Evolutionary conservation across 2,329 filamentous ascomycete genomes (phyloP).

Genomic region (Ascochyta pisi): DNA sequence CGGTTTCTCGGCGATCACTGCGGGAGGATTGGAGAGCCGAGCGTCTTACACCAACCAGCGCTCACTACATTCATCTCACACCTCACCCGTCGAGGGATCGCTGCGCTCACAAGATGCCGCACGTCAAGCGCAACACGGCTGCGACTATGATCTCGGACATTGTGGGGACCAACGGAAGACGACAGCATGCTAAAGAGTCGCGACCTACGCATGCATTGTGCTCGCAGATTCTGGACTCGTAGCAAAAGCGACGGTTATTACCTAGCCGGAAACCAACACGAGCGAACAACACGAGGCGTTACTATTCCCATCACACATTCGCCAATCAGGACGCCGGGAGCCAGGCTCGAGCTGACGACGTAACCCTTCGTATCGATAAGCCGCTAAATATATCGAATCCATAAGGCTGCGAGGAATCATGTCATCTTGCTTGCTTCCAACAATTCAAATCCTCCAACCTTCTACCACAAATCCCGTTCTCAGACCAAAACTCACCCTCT

Average conservation of each 20-base stretch:
- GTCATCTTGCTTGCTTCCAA: constrained; percentile 10
- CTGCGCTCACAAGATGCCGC: background rate
- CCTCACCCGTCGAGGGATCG: constrained; percentile 6
- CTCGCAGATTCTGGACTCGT: background rate
- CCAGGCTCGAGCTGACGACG: background rate
- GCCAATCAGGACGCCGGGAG: constrained; percentile 9
- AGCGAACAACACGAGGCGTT: background rate
- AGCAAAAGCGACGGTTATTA: background rate
- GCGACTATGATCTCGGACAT: constrained; percentile 8
- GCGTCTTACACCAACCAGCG: constrained; percentile 11
- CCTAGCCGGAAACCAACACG: background rate
- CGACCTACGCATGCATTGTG: background rate
- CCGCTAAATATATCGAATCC: background rate
- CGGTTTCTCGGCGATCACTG: constrained; percentile 6
- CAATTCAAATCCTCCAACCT: constrained; percentile 11
- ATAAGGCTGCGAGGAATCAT: constrained; percentile 2
- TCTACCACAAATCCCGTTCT: constrained; percentile 5
- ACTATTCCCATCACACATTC: background rate
- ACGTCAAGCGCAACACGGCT: constrained; percentile 5
- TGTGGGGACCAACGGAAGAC: constrained; percentile 3
- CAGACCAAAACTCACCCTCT: background rate
- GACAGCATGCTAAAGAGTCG: constrained; percentile 7
- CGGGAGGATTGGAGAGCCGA: constrained; percentile 17
- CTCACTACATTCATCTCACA: background rate
- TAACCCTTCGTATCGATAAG: constrained; percentile 4